Evolutionary conservation across 345 rosid species (phyloP), one percentile per base, ranked within the genome.

Genomic region (Eucalyptus marginata): DNA sequence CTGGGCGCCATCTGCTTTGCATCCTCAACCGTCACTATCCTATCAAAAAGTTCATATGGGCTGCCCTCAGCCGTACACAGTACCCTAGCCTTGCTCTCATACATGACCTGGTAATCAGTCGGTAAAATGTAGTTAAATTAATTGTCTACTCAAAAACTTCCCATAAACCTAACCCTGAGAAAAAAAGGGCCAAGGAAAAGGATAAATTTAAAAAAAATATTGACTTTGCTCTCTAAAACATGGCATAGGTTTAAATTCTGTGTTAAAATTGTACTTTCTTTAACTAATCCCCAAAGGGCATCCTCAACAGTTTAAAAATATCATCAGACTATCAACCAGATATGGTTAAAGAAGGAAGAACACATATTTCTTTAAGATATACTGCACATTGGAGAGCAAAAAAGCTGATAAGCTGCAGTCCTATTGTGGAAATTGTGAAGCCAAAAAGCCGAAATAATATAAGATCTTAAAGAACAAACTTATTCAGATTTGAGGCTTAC

Each of bases 11-110:
- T 92, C 4, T 95, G 91, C 90, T 94, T 92, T 50, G 99, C 99
- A 56, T 98, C 99, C 25, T 97, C 89, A 44, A 95, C 90, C 31
- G 99, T 97, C 90, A 98, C 92, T 83, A 98, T 90, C 68, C 89
- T 95, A 54, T 93, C 93, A 62, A 98, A 93, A 49, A 98, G 97
- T 89, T 97, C 96, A 87, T 88, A 25, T 56, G 99, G 99, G 88
- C 92, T 96, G 25, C 96, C 99, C 92, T 96, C 98, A 50, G 99
- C 99, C 54, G 97, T 94, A 89, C 99, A 97, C 92, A 97, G 44
- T 86, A 97, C 91, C 93, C 99, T 93, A 47, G 96, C 95, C 92
- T 87, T 93, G 95, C 94, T 97, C 92, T 98, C 99, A 89, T 98
- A 98, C 98, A 98, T 96, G 59, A 98, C 99, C 99, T 98, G 93